Base-by-base conservation (phyloP, 495 filamentous ascomycete genomes). In the Apiosordaria backusii region DNA sequence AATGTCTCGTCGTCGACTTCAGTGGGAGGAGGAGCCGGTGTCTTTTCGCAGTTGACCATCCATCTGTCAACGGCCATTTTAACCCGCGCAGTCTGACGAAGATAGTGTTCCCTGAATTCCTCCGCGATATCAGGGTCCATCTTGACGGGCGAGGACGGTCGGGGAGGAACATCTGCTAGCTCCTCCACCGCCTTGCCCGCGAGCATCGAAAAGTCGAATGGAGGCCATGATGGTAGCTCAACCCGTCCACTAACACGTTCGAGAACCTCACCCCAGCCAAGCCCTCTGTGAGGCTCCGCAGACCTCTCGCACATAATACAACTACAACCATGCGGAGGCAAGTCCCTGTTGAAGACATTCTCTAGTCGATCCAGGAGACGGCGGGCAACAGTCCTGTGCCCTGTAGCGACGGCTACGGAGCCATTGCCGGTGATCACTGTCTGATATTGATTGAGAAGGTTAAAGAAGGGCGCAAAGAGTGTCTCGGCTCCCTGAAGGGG, bases 251-350 rank as follows among this genome's bases (percentile, higher is more conserved):
- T 93, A 5, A 97, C 92, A 68, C 92, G 86, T 77, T 99, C 95
- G 24, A 99, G 81, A 6, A 98, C 91, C 69, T 98, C 96, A 1
- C 94, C 93, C 96, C 96, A 99, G 68, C 92, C 93, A n/a, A 97
- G 81, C 1, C 93, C 93, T 40, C 84, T 78, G 53, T 83, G 84
- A 2, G 81, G 81, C 58, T 88, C 83, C 25, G 83, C 83, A 4
- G 78, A 74, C 40, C 76, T 67, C 52, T 90, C 83, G 71, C 93
- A 97, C 82, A 97, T 89, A 57, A 90, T 76, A 75, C 93, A 84
- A 22, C 77, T 76, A 74, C 93, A 97, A 3, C 85, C 87, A 65
- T 97, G 88, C 0, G 87, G 88, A 0, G 91, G 90, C 40, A 99
- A 89, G 70, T 97, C 92, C 59, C 96, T 84, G 22, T 92, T 90